Evolutionary conservation across 108 stramenopile genomes (phyloP).

Genomic region (Pinguiococcus pyrenoidosus): DNA sequence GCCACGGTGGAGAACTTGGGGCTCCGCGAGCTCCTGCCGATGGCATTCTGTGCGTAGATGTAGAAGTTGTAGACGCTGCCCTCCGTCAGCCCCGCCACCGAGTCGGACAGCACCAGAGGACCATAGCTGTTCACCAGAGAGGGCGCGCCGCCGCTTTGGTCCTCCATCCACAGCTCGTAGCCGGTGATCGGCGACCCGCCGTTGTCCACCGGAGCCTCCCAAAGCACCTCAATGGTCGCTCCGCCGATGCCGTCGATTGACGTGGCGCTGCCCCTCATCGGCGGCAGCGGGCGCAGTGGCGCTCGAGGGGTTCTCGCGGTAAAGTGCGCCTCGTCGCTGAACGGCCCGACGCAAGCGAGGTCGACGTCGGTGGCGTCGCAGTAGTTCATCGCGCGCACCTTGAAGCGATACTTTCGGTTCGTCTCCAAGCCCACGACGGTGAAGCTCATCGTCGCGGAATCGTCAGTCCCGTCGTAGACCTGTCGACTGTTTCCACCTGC

Average conservation of each 20-base stretch:
- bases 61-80: slow-evolving; percentile 60
- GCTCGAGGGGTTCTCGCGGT: slow-evolving; percentile 46
- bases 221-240: slow-evolving; percentile 30
- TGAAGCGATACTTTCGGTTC: slow-evolving; percentile 54
- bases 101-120: neutral
- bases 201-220: slow-evolving; percentile 59
- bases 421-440: slow-evolving; percentile 44
- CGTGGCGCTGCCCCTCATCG: slow-evolving; percentile 37
- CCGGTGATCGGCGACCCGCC: slow-evolving; percentile 58
- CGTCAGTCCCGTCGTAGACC: slow-evolving; percentile 60
- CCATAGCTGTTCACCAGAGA: too few relatives aligned
- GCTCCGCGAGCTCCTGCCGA: slow-evolving; percentile 46
- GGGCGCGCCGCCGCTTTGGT: slow-evolving; percentile 12
- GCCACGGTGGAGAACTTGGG: slow-evolving; percentile 51
- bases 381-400: slow-evolving; percentile 63
- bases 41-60: slow-evolving; percentile 49
- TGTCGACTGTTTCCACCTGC: slow-evolving; percentile 47
- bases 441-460: slow-evolving; percentile 36
- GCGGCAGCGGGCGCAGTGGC: slow-evolving; percentile 45
- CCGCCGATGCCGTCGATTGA: slow-evolving; percentile 19
- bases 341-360: slow-evolving; percentile 46
- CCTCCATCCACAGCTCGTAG: slow-evolving; percentile 51
- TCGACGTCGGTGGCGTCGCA: slow-evolving; percentile 43
- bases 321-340: slow-evolving; percentile 47
- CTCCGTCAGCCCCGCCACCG: slow-evolving; percentile 18